These are phyloP conservation scores for Scheffersomyces titani DNA, from an alignment of 1,139 yeast genomes.

Conservation along the genomic window DNA sequence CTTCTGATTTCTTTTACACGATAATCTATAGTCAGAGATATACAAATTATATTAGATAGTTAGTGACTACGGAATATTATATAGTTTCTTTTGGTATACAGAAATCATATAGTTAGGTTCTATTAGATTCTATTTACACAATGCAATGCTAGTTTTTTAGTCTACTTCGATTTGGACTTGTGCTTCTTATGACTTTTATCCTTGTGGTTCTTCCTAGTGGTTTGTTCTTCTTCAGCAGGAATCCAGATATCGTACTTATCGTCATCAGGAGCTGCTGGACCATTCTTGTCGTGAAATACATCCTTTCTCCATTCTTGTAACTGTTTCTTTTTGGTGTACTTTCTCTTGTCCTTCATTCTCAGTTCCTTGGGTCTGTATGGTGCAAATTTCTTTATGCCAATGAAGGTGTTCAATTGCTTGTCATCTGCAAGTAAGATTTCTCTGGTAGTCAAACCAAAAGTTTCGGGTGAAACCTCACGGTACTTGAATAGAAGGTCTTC, in stretches of 20 bases:
- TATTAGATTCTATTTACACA: background rate
- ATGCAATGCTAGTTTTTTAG: background rate
- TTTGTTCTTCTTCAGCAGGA: conserved; percentile 21
- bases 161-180: conserved; percentile 1
- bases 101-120: background rate
- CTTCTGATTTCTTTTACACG: too few relatives aligned
- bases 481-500: conserved; percentile 68
- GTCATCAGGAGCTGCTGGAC: conserved; percentile 39
- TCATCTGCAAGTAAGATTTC: conserved; percentile 93
- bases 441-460: conserved; percentile 81
- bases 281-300: conserved; percentile 69
- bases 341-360: conserved; percentile 76
- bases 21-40: background rate
- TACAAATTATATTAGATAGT: background rate
- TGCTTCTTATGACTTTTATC: conserved; percentile 6
- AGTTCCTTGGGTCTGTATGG: conserved; percentile 82
- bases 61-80: too few relatives aligned
- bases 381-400: conserved; percentile 90
- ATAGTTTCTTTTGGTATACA: too few relatives aligned
- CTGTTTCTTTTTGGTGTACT: conserved; percentile 79
- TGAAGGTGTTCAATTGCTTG: conserved; percentile 73
- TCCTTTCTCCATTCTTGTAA: conserved; percentile 88
- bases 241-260: conserved; percentile 43
- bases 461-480: conserved; percentile 93
- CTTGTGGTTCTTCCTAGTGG: conserved; percentile 6